phyloP scores from a whole-genome alignment of 768 basidiomycete genomes.

The Phanerochaete sordida region DNA sequence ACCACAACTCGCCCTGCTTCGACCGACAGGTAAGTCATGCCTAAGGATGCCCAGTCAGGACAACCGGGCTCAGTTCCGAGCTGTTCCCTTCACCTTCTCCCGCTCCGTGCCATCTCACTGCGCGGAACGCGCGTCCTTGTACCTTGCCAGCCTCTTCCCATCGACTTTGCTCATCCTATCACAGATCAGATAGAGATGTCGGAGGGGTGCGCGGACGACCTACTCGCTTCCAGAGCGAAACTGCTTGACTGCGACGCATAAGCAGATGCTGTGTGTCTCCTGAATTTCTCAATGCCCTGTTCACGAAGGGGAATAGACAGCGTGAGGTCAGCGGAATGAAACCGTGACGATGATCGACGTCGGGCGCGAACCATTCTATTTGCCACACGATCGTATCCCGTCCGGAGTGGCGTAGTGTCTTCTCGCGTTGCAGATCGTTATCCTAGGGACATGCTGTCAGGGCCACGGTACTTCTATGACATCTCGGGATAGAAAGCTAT shows the following conservation, averaged over 20 bases:
- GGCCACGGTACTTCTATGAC: too few relatives aligned
- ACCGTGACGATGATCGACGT: too few relatives aligned
- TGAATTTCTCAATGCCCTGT: constrained; percentile 2
- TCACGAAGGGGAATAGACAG: not conserved
- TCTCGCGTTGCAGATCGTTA: not conserved
- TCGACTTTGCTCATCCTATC: too few relatives aligned
- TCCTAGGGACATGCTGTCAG: not conserved
- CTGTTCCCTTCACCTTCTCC: not conserved
- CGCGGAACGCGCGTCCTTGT: not conserved
- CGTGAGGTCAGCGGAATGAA: too few relatives aligned
- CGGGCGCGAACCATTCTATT: constrained; percentile 10
- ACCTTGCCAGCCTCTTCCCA: too few relatives aligned
- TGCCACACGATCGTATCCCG: constrained; percentile 1
- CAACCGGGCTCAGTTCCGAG: not conserved
- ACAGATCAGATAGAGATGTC: too few relatives aligned
- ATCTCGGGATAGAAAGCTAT: not conserved
- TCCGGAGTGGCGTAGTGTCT: not conserved
- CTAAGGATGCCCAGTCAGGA: too few relatives aligned
- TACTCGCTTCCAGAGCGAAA: not conserved
- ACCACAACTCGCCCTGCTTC: not conserved
- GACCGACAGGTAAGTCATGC: not conserved
- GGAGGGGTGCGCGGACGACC: not conserved
- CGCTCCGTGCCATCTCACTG: not conserved
- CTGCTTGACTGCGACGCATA: not conserved
- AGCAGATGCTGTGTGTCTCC: not conserved